A percentile compares a stretch with the other conserved stretches of the same genome.
phyloP scores from a whole-genome alignment of 2,329 filamentous ascomycete species.

The Thermochaetoides dissita region DNA sequence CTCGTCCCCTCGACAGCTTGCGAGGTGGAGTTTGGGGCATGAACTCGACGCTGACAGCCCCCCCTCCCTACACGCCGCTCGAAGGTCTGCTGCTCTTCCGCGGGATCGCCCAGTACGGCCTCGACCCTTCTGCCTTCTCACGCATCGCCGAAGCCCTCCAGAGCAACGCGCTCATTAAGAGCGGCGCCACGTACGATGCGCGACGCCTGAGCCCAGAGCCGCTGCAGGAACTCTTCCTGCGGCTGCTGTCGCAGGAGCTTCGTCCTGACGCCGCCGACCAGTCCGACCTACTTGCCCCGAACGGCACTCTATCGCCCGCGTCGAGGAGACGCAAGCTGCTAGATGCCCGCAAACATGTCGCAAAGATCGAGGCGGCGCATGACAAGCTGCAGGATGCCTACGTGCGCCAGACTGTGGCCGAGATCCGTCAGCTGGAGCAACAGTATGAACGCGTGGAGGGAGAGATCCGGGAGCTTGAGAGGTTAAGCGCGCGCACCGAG shows the following conservation, averaged over 20 bases:
- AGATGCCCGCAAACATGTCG: conserved; percentile 51
- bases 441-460: conserved; percentile 47
- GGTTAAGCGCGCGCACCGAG: conserved; percentile 15
- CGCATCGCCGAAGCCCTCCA: conserved; percentile 45
- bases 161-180: conserved; percentile 57
- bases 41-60: conserved; percentile 17
- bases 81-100: conserved; percentile 24
- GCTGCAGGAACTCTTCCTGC: conserved; percentile 64
- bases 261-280: conserved; percentile 33
- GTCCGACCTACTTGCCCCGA: conserved; percentile 21
- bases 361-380: conserved; percentile 57
- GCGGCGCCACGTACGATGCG: conserved; percentile 58
- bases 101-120: conserved; percentile 18
- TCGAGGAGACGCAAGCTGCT: conserved; percentile 64
- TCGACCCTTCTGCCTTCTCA: conserved; percentile 20
- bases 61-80: conserved; percentile 21
- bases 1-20: conserved; percentile 20
- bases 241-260: conserved; percentile 61
- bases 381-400: conserved; percentile 64
- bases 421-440: conserved; percentile 63
- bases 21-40: conserved; percentile 24
- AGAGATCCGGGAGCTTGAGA: conserved; percentile 44
- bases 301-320: conserved; percentile 36
- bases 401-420: conserved; percentile 50
- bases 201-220: conserved; percentile 62